These are phyloP conservation scores for Magnaporthiopsis incrustans DNA, from an alignment of 2,329 filamentous ascomycete species.

Conservation along the genomic window DNA sequence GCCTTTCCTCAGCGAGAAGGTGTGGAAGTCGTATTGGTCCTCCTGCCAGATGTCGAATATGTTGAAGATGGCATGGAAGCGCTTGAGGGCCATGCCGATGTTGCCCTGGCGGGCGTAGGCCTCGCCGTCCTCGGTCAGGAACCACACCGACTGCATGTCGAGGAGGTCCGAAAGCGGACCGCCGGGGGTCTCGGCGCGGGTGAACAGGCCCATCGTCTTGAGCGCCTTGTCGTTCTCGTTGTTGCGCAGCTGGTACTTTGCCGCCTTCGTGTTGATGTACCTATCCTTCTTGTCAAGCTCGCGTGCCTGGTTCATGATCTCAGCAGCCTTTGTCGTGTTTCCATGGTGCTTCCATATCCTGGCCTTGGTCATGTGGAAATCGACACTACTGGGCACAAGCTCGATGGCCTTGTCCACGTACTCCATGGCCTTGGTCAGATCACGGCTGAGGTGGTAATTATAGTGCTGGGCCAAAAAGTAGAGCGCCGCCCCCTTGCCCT, in stretches of 20 bases:
- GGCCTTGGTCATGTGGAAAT: conserved; percentile 92
- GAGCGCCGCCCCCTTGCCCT: conserved; percentile 70
- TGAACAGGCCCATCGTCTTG: conserved; percentile 88
- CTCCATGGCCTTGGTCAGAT: conserved; percentile 71
- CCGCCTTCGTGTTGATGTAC: conserved; percentile 97
- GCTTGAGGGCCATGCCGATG: conserved; percentile 78
- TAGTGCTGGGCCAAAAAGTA: conserved; percentile 97
- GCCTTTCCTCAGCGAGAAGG: conserved; percentile 92
- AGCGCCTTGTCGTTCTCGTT: conserved; percentile 81
- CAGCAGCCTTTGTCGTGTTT: conserved; percentile 68
- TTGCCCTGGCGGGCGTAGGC: conserved; percentile 77
- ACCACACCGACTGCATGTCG: conserved; percentile 99
- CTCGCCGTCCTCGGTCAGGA: conserved; percentile 88
- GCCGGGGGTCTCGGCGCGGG: conserved; percentile 78
- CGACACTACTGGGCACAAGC: conserved; percentile 71
- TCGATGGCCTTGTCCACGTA: conserved; percentile 80
- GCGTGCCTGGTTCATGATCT: conserved; percentile 82
- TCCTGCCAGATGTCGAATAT: conserved; percentile 98
- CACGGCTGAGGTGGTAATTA: conserved; percentile 81
- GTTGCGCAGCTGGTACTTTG: conserved; percentile 93
- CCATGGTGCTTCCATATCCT: conserved; percentile 90
- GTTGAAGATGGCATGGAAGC: conserved; percentile 79
- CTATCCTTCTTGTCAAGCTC: conserved; percentile 82
- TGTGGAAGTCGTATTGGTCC: conserved; percentile 98
- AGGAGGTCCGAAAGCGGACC: conserved; percentile 85